Conservation (phyloP, 2,329 filamentous ascomycete species). For the Aspergillus sp. region DNA sequence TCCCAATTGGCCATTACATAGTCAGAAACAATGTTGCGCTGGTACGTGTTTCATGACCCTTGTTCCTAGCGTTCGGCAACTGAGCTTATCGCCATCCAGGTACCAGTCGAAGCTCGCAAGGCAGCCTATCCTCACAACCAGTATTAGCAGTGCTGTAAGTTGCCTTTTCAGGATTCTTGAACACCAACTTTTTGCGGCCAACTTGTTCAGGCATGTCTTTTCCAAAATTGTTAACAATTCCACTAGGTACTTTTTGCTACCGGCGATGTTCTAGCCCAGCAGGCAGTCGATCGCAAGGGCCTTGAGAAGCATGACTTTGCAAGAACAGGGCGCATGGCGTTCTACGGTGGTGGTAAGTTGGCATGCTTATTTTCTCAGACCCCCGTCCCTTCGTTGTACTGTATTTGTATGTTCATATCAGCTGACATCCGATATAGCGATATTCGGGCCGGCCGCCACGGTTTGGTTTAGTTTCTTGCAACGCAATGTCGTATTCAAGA, state of each 20-base stretch:
- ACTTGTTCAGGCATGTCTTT: no score
- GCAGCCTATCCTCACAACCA: constrained; percentile 85
- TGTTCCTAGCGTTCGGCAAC: constrained; percentile 9
- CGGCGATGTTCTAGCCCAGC: constrained; percentile 88
- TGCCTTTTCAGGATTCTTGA: constrained; percentile 1
- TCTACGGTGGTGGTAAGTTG: constrained; percentile 50
- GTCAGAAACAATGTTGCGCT: constrained; percentile 35
- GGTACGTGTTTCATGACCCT: constrained; percentile 24
- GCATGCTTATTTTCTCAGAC: not conserved
- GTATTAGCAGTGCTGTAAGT: constrained; percentile 74
- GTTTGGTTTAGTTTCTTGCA: constrained; percentile 84
- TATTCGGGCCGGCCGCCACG: constrained; percentile 86
- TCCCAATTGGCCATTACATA: not conserved
- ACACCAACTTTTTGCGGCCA: not conserved
- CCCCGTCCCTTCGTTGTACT: not conserved
- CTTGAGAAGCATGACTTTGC: constrained; percentile 69
- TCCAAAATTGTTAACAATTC: not conserved
- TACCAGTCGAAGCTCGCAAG: constrained; percentile 81
- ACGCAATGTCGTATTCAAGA: constrained; percentile 64
- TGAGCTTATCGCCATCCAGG: constrained; percentile 50
- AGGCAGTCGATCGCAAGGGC: constrained; percentile 80
- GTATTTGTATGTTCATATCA: not conserved
- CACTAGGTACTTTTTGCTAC: constrained; percentile 78
- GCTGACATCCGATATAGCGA: constrained; percentile 39
- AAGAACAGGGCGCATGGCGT: constrained; percentile 49